Evolutionary conservation across 768 basidiomycete genomes (phyloP).

Genomic region (Suillus plorans): DNA sequence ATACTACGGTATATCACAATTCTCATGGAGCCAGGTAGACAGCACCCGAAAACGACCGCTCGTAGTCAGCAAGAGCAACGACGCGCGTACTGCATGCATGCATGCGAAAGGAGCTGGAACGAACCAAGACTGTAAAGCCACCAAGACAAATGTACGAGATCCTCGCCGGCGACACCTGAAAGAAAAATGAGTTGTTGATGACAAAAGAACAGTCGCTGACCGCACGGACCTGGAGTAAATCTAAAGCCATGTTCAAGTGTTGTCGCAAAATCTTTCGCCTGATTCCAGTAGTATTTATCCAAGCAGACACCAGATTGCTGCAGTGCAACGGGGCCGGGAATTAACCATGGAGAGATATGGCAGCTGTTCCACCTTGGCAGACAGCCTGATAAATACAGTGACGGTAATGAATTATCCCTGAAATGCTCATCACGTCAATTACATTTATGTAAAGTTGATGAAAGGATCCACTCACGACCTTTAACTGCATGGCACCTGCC

Average conservation of each 20-base stretch:
- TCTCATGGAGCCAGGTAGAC: neutral
- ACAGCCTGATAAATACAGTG: neutral
- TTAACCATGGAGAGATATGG: neutral
- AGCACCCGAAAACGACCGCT: neutral
- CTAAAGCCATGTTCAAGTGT: conserved; percentile 16
- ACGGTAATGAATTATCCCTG: neutral
- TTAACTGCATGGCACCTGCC: neutral
- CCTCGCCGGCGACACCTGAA: conserved; percentile 51
- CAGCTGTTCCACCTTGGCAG: neutral
- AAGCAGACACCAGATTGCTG: neutral
- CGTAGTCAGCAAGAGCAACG: neutral
- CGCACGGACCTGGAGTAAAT: conserved; percentile 26
- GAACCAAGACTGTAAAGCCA: conserved; percentile 49
- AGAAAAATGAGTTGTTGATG: conserved; percentile 22
- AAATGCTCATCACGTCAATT: neutral
- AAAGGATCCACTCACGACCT: neutral
- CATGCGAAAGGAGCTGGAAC: conserved; percentile 11
- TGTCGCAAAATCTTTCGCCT: neutral
- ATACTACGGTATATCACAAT: too few species aligned
- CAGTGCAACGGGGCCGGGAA: neutral
- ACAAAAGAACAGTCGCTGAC: neutral
- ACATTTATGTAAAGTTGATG: neutral
- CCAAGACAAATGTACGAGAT: conserved; percentile 65
- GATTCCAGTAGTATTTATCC: neutral
- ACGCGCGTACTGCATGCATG: too few species aligned